Evolutionary conservation across 805 yeast species (phyloP), one percentile per base, ranked within the genome.

Genomic region (Kuraishia borneana): DNA sequence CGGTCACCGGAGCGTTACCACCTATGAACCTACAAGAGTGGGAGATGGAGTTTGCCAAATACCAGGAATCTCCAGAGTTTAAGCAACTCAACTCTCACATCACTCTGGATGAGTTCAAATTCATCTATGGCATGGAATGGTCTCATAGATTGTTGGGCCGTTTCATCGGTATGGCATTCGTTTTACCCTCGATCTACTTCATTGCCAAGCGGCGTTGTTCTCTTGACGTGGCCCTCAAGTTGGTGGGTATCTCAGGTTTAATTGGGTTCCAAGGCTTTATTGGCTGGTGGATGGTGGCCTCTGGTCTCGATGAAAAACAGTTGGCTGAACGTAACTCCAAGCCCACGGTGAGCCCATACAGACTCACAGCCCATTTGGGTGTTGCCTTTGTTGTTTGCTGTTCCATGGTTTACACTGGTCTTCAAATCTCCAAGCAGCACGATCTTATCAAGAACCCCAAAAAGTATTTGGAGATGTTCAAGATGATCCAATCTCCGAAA

Each of bases 201-300:
- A 77, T 84, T 48, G 65, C 67, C 13, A 61, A 78, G 3, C 73
- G 74, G 27, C 75, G 65, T 42, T 75, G 89, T 8, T 75, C 87
- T 2, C 58, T 72, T 3, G 76, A 75, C 38, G 79, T 83, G 3
- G 77, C 83, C 32, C 62, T 63, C 37, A 69, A 84, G 44, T 62
- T 92, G 12, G 56, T 83, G 16, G 83, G 83, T 2, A 70, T 92
- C 31, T 71, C 94, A 28, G 75, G 68, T 0, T 60, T 92, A 34
- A 66, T 92, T 38, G 99, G 95, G 8, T 61, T 92, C 32, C 98
- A 92, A 63, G 98, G 98, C 35, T 82, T 79, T 35, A 80, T 92
- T 44, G 98, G 98, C 21, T 92, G 98, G 98, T 92, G 99, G 99
- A 92, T 92, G 98, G 98, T 92, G 34, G 76, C 83, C 48, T 84